A percentile compares a stretch with the other conserved stretches of the same genome.
phyloP scores from a whole-genome alignment of 2,329 filamentous ascomycete genomes.

The Aspergillus ochraceus region DNA sequence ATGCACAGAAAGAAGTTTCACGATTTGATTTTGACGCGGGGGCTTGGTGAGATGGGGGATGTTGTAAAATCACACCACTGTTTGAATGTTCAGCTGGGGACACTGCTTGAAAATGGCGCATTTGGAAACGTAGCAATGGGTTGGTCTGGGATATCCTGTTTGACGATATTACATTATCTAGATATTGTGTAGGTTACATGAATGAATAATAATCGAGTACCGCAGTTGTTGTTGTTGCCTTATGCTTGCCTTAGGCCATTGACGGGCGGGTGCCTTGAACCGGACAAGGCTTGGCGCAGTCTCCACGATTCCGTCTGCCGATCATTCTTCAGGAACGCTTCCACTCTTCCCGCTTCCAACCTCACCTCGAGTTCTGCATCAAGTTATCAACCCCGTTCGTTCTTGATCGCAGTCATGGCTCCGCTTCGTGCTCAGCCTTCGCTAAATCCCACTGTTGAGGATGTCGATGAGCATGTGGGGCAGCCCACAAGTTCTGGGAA shows the following conservation, averaged over 20 bases:
- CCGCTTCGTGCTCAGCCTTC: not conserved
- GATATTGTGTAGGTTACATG: not conserved
- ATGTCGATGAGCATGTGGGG: conserved; percentile 8
- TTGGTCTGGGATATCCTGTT: conserved; percentile 1
- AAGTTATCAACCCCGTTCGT: conserved; percentile 5
- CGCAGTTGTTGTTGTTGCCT: too few species aligned
- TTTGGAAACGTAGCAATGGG: conserved; percentile 10
- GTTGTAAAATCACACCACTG: conserved; percentile 19
- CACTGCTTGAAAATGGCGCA: conserved; percentile 7
- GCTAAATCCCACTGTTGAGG: conserved; percentile 22
- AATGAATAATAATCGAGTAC: not conserved
- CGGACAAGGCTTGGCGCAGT: not conserved
- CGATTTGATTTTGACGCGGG: conserved; percentile 86
- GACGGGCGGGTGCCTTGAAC: too few species aligned
- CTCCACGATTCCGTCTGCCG: too few species aligned
- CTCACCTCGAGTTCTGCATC: conserved; percentile 16
- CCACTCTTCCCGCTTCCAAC: not conserved
- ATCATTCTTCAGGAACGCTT: not conserved
- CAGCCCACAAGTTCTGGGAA: not conserved
- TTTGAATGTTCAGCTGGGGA: not conserved
- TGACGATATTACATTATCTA: not conserved
- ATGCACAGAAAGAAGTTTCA: conserved; percentile 83
- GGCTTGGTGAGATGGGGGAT: conserved; percentile 53
- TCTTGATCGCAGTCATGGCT: conserved; percentile 7
- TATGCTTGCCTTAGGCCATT: too few species aligned